A percentile compares a stretch with the other conserved stretches of the same genome.
Conservation (phyloP, 2,329 filamentous ascomycete genomes). For the Phialocephala sp. region DNA sequence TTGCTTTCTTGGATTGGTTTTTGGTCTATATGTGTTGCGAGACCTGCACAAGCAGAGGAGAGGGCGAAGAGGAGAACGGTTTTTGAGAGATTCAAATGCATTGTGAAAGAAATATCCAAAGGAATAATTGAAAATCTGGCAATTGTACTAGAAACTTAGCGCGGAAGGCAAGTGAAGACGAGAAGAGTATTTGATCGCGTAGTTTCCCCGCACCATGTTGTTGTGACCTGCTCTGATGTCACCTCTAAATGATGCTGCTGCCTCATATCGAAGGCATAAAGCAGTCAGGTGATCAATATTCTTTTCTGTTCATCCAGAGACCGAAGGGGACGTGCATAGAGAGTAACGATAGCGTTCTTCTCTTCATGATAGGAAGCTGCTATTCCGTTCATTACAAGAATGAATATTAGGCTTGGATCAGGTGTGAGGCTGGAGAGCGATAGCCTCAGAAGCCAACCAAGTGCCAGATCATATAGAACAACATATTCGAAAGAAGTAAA, state of each 20-base stretch:
- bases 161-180: background rate
- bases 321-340: background rate
- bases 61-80: constrained; percentile 2
- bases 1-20: constrained; percentile 36
- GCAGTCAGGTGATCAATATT: background rate
- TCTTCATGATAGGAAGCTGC: background rate
- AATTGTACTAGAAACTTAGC: background rate
- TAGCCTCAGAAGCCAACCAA: background rate
- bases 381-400: background rate
- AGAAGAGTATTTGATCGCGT: background rate
- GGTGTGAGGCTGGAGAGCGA: background rate
- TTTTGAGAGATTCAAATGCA: constrained; percentile 11
- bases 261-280: constrained; percentile 3
- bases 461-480: background rate
- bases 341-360: background rate
- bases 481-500: background rate
- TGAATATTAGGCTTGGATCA: background rate
- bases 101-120: constrained; percentile 6
- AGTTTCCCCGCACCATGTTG: constrained; percentile 2
- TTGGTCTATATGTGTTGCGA: constrained; percentile 12
- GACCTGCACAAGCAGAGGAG: constrained; percentile 6
- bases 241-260: background rate
- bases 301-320: background rate
- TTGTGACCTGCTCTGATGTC: constrained; percentile 18
- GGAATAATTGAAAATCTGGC: background rate